Evolutionary conservation across 2,329 filamentous ascomycete species (phyloP).

Genomic region (Alternaria metachromatica): DNA sequence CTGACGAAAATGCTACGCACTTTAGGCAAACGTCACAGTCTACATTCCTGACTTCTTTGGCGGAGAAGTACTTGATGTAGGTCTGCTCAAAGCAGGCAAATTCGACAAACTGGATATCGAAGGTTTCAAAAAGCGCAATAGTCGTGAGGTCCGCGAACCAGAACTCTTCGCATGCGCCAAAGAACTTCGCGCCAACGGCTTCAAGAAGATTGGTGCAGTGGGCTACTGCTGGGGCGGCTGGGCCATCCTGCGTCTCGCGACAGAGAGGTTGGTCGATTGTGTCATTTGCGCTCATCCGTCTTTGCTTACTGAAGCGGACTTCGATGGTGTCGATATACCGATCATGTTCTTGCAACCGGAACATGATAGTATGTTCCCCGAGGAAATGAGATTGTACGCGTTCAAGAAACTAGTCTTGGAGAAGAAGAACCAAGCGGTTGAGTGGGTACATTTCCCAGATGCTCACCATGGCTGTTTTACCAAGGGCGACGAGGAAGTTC

Average conservation of each 20-base stretch:
- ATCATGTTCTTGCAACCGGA: constrained; percentile 31
- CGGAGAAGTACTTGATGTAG: constrained; percentile 5
- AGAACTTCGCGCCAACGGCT: constrained; percentile 23
- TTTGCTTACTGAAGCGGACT: constrained; percentile 22
- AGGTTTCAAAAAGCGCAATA: constrained; percentile 45
- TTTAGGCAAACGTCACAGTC: background rate
- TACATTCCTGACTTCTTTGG: background rate
- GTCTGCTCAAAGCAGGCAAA: constrained; percentile 6
- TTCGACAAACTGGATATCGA: constrained; percentile 44
- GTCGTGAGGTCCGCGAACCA: constrained; percentile 42
- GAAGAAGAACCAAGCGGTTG: constrained; percentile 21
- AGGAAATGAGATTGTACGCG: constrained; percentile 33
- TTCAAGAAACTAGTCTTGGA: constrained; percentile 23
- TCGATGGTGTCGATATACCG: constrained; percentile 24
- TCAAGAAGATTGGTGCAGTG: constrained; percentile 48
- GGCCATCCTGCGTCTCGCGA: constrained; percentile 28
- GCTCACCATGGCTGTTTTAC: constrained; percentile 31
- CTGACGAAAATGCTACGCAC: background rate
- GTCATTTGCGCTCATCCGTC: constrained; percentile 31
- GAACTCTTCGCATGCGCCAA: constrained; percentile 42
- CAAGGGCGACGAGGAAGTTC: constrained; percentile 21
- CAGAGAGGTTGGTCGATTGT: constrained; percentile 25
- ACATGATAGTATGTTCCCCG: constrained; percentile 23
- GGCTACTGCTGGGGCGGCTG: constrained; percentile 56
- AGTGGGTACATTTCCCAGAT: constrained; percentile 34